Conservation (phyloP, 2,329 filamentous ascomycete genomes). For the Aureobasidium sp. region DNA sequence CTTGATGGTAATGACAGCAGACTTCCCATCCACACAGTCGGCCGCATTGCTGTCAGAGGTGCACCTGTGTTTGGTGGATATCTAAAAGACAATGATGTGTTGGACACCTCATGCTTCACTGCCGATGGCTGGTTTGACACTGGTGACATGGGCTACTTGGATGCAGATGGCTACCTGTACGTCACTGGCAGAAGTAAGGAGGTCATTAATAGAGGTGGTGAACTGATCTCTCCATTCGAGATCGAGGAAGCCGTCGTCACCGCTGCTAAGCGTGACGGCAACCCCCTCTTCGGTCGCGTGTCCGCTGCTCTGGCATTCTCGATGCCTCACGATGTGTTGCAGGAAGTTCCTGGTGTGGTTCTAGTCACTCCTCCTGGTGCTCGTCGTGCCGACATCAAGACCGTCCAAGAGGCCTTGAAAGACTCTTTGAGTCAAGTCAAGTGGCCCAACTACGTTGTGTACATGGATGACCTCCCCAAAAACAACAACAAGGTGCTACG, state of each 20-base stretch:
- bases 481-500: slow-evolving; percentile 55
- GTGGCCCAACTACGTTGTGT: slow-evolving; percentile 46
- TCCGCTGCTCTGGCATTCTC: slow-evolving; percentile 49
- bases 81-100: slow-evolving; percentile 36
- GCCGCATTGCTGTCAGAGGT: slow-evolving; percentile 46
- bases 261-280: slow-evolving; percentile 37
- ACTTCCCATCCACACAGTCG: slow-evolving; percentile 33
- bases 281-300: slow-evolving; percentile 42
- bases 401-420: slow-evolving; percentile 42
- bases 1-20: slow-evolving; percentile 37
- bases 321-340: slow-evolving; percentile 45
- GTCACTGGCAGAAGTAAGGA: slow-evolving; percentile 52
- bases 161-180: slow-evolving; percentile 46
- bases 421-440: slow-evolving; percentile 47
- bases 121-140: slow-evolving; percentile 49
- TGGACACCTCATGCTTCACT: slow-evolving; percentile 44
- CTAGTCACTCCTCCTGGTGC: slow-evolving; percentile 42
- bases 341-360: slow-evolving; percentile 50
- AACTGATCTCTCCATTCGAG: slow-evolving; percentile 54
- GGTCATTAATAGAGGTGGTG: slow-evolving; percentile 52
- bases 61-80: slow-evolving; percentile 48
- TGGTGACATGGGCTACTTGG: slow-evolving; percentile 49
- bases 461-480: slow-evolving; percentile 51
- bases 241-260: slow-evolving; percentile 51
- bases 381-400: slow-evolving; percentile 43